Base-by-base conservation (phyloP, 225 moss, liverwort and hornwort genomes). In the Pleurozium schreberi region DNA sequence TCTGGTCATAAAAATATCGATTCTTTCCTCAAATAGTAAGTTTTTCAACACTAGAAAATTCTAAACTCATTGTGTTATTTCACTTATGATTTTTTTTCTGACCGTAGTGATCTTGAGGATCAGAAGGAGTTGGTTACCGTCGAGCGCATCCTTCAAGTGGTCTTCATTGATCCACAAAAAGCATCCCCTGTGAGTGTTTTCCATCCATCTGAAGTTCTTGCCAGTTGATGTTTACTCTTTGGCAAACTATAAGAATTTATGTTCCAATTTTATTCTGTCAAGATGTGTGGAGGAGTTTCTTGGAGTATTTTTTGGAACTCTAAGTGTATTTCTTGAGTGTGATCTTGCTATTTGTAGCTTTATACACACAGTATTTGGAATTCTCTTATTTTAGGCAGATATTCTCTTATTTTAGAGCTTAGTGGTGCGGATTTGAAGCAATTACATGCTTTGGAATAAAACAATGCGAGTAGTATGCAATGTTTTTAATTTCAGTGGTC, bases 81-180 rank as follows among this genome's bases (percentile, higher is more conserved):
- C n/a, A n/a, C n/a, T n/a, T n/a, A n/a, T n/a, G n/a, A n/a, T n/a
- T n/a, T n/a, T n/a, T n/a, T n/a, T n/a, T n/a, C n/a, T n/a, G n/a
- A n/a, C n/a, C n/a, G n/a, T n/a, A n/a, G n/a, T n/a, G n/a, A n/a
- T n/a, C n/a, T 98, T 89, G 98, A 98, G 83, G 98, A 98, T 85
- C 98, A 97, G 86, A 98, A 95, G 87, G 98, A 98, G 91, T 86
- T 96, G 65, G 98, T 98, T 81, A 93, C 96, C 60, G 96, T 98
- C 6, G 98, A 98, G 93, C 95, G 96, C 89, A 96, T 98, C 83
- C 92, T 98, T 87, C 97, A 96, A 88, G 98, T 98, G 88, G 96
- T 95, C 76, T 98, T 95, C 82, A 93, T 97, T 33, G 98, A 98
- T 89, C 98, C 98, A 71, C 97, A 98, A 95, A 95, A 96, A 66